These are phyloP conservation scores for Ophiostoma australiae DNA, from an alignment of 2,329 filamentous ascomycete species.

Conservation along the genomic window DNA sequence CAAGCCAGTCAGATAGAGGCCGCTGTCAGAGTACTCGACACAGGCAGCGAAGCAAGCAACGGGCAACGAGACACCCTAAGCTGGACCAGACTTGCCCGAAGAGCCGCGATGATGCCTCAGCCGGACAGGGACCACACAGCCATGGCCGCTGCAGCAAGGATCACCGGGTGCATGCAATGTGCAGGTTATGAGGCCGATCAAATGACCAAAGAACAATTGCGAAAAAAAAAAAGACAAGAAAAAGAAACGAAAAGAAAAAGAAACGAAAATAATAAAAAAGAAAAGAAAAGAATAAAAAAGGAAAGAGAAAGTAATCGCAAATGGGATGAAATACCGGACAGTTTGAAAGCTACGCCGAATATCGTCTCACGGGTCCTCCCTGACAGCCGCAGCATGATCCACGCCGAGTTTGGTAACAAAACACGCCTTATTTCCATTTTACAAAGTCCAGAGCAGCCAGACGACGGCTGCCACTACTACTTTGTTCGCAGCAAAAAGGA, in stretches of 20 bases:
- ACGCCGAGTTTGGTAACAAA: not conserved
- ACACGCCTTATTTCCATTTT: not conserved
- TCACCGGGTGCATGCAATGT: not conserved
- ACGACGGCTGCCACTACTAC: not conserved
- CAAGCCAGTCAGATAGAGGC: no score
- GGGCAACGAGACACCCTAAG: no score
- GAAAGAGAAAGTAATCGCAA: not conserved
- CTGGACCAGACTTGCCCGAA: not conserved
- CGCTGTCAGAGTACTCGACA: no score
- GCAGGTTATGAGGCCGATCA: not conserved
- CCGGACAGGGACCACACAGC: not conserved
- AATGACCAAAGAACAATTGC: no score
- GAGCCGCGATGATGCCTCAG: not conserved
- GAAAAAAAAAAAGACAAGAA: not conserved
- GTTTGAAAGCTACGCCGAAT: not conserved
- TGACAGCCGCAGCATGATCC: constrained; percentile 7
- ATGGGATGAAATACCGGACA: no score
- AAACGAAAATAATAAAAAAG: not conserved
- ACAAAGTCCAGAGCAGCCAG: not conserved
- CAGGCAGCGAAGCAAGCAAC: no score
- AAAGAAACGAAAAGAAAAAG: not conserved
- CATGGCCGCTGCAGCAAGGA: no score
- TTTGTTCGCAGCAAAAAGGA: not conserved
- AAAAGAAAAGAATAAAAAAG: not conserved
- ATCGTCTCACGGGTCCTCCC: constrained; percentile 7